Evolutionary conservation across 139 green algal species (phyloP).

Genomic region (Cymbomonas tetramitiformis): DNA sequence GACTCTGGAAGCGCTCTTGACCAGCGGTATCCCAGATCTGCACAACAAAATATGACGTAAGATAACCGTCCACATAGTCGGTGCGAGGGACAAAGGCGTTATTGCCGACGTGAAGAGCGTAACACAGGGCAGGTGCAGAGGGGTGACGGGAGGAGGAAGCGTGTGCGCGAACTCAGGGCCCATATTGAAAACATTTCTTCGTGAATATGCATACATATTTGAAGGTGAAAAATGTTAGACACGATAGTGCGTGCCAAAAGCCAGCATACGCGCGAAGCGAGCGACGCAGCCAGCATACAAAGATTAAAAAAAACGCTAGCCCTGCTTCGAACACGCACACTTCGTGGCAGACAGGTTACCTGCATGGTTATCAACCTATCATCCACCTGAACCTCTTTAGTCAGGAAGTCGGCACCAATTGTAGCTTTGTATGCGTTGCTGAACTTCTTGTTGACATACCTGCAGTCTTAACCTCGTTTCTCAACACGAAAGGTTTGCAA

Average conservation of each 20-base stretch:
- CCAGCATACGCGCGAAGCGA: no score
- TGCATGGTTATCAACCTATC: constrained; percentile 92
- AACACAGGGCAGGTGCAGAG: background rate
- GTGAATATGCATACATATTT: no score
- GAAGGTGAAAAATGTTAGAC: no score
- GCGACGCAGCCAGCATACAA: background rate
- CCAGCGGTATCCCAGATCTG: constrained; percentile 98
- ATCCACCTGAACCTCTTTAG: constrained; percentile 94
- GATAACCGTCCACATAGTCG: no score
- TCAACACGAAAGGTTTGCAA: no score
- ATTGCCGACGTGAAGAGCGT: background rate
- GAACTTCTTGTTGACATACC: constrained; percentile 99
- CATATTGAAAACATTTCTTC: no score
- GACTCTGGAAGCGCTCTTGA: constrained; percentile 89
- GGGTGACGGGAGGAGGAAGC: no score
- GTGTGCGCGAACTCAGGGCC: no score
- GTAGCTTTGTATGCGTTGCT: constrained; percentile 97
- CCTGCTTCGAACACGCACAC: background rate
- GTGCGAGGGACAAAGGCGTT: no score
- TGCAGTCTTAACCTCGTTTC: no score
- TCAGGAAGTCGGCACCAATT: constrained; percentile 96
- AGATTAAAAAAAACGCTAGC: background rate
- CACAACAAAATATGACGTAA: background rate
- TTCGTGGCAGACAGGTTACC: constrained; percentile 42
- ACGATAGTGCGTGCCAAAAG: no score